phyloP scores from a whole-genome alignment of 192 early-diverging fungal genomes.

The Chytriomyces hyalinus region DNA sequence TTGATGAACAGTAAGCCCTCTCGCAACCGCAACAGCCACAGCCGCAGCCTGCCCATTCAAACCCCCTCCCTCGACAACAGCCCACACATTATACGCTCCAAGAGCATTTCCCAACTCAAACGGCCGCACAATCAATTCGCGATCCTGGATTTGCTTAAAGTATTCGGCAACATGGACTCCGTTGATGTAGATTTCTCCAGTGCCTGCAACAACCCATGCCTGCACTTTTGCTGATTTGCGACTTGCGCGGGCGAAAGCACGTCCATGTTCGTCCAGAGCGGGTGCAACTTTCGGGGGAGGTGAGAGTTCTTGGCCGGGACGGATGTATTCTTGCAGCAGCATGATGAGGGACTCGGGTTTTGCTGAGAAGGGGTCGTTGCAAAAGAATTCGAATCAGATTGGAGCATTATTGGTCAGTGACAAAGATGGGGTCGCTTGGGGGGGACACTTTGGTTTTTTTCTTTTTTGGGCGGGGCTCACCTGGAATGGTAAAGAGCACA shows the following conservation, averaged over 20 bases:
- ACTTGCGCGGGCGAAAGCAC: slow-evolving; percentile 76
- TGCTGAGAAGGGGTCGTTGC: not conserved
- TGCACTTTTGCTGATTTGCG: slow-evolving; percentile 82
- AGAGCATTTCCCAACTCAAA: slow-evolving; percentile 66
- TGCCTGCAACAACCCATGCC: slow-evolving; percentile 74
- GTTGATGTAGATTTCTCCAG: slow-evolving; percentile 72
- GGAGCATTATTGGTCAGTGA: not conserved
- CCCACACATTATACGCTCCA: slow-evolving; percentile 87
- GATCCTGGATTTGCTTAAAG: slow-evolving; percentile 71
- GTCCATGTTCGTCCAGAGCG: slow-evolving; percentile 69
- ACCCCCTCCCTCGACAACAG: slow-evolving; percentile 80
- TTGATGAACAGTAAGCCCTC: slow-evolving; percentile 72
- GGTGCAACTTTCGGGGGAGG: not conserved
- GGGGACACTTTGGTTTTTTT: not conserved
- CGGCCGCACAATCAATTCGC: slow-evolving; percentile 75
- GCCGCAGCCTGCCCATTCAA: slow-evolving; percentile 85
- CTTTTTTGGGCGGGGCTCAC: slow-evolving; percentile 16
- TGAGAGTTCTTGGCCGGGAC: slow-evolving; percentile 35
- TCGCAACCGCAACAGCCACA: slow-evolving; percentile 78
- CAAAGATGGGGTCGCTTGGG: not conserved
- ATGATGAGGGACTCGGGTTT: slow-evolving; percentile 17
- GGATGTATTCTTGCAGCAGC: slow-evolving; percentile 39
- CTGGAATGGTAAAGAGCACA: slow-evolving; percentile 43
- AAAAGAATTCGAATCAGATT: not conserved
- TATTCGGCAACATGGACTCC: slow-evolving; percentile 74